Evolutionary conservation across 345 rosid genomes (phyloP).

Genomic region (Angophora floribunda): DNA sequence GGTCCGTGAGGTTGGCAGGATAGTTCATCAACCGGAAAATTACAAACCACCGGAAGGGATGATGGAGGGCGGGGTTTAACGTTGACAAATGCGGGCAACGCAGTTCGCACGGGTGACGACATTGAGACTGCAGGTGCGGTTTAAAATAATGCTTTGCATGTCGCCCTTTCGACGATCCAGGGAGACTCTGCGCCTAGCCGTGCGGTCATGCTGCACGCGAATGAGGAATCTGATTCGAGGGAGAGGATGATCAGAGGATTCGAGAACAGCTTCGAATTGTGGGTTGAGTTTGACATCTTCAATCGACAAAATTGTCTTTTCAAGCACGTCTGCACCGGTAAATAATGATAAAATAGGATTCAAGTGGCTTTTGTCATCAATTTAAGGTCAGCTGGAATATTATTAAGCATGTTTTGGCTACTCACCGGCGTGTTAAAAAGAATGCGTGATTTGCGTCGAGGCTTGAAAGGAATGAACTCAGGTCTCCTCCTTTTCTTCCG

Average conservation of each 20-base stretch:
- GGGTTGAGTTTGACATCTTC: not conserved
- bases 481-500: too few relatives aligned
- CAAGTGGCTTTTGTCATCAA: not conserved
- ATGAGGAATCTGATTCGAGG: not conserved
- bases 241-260: not conserved
- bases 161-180: not conserved
- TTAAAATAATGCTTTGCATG: not conserved
- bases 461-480: too few relatives aligned
- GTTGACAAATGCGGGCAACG: not conserved
- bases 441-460: not conserved
- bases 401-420: not conserved
- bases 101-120: not conserved
- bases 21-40: not conserved
- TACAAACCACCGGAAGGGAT: not conserved
- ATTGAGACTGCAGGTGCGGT: not conserved
- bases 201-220: not conserved
- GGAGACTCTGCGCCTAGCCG: not conserved
- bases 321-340: not conserved
- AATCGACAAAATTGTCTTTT: not conserved
- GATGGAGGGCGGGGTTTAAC: not conserved
- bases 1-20: not conserved
- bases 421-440: not conserved
- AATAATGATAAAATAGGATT: not conserved
- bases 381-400: not conserved
- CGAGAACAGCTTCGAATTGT: not conserved